Evolutionary conservation across 306 rosid genomes (phyloP).

Genomic region (Corylus heterophylla): DNA sequence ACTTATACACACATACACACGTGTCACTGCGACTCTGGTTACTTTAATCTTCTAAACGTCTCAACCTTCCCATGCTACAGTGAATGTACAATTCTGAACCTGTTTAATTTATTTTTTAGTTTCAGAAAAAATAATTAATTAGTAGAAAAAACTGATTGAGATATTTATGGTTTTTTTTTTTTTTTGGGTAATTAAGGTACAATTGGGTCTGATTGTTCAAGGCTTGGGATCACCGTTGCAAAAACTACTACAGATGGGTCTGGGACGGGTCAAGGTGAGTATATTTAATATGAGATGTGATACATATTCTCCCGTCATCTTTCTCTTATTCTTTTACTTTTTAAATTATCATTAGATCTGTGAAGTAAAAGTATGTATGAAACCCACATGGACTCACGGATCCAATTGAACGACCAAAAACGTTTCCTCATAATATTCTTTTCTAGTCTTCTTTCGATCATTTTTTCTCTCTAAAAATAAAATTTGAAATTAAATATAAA

Average conservation of each 20-base stretch:
- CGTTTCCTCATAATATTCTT: not conserved
- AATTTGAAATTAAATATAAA: no score
- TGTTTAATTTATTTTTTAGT: slow-evolving; percentile 1
- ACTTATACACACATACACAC: slow-evolving; percentile 32
- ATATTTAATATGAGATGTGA: no score
- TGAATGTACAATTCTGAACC: slow-evolving; percentile 49
- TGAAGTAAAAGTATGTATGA: no score
- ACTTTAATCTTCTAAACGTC: slow-evolving; percentile 58
- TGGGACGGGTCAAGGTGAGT: slow-evolving; percentile 39
- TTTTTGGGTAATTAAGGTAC: slow-evolving; percentile 52
- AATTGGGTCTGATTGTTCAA: slow-evolving; percentile 67
- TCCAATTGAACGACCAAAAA: not conserved
- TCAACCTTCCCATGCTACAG: slow-evolving; percentile 74
- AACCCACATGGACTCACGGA: no score
- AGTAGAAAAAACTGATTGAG: not conserved
- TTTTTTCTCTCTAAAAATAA: no score
- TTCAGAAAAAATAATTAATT: not conserved
- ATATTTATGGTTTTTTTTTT: not conserved
- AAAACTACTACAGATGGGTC: slow-evolving; percentile 26
- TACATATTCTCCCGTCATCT: no score
- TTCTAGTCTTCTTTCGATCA: not conserved
- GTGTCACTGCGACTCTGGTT: slow-evolving; percentile 54
- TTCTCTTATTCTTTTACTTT: no score
- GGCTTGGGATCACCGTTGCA: slow-evolving; percentile 69
- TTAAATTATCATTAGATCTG: no score